These are phyloP conservation scores for Gossypium anomalum DNA, from an alignment of 345 rosid genomes.

Conservation along the genomic window DNA sequence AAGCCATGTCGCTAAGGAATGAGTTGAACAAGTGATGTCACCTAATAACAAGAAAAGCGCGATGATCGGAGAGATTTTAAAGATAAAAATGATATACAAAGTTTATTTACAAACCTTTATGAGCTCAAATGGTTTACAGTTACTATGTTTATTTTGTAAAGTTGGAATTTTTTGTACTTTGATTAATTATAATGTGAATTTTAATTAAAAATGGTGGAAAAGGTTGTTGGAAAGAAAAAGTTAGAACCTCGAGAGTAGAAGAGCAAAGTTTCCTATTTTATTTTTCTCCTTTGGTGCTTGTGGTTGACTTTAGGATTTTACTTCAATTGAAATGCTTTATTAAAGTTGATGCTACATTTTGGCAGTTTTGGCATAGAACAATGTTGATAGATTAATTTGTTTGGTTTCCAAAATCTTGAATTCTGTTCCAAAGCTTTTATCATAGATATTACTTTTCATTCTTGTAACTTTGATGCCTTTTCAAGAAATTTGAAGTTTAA, in stretches of 20 bases:
- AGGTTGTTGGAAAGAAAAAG: not conserved
- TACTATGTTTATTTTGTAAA: not conserved
- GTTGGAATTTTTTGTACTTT: not conserved
- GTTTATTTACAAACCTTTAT: not conserved
- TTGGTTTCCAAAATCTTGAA: not conserved
- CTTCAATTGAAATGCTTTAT: not conserved
- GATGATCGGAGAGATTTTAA: slow-evolving; percentile 43
- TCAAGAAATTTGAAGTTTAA: not conserved
- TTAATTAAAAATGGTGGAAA: not conserved
- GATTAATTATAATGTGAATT: not conserved
- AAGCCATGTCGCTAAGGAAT: slow-evolving; percentile 52
- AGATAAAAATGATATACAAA: slow-evolving; percentile 54
- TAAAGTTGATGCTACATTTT: not conserved
- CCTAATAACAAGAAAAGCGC: slow-evolving; percentile 35
- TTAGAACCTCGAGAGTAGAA: not conserved
- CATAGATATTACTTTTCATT: not conserved
- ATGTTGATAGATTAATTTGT: not conserved
- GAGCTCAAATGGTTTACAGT: not conserved
- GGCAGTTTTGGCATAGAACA: not conserved
- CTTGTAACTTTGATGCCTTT: not conserved
- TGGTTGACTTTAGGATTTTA: not conserved
- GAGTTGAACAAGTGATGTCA: slow-evolving; percentile 39
- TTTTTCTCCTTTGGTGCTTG: not conserved
- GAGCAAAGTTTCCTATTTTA: not conserved
- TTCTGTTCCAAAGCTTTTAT: not conserved